These are phyloP conservation scores for Solanum hybrid DNA, from an alignment of 305 asterid genomes.

Conservation along the genomic window DNA sequence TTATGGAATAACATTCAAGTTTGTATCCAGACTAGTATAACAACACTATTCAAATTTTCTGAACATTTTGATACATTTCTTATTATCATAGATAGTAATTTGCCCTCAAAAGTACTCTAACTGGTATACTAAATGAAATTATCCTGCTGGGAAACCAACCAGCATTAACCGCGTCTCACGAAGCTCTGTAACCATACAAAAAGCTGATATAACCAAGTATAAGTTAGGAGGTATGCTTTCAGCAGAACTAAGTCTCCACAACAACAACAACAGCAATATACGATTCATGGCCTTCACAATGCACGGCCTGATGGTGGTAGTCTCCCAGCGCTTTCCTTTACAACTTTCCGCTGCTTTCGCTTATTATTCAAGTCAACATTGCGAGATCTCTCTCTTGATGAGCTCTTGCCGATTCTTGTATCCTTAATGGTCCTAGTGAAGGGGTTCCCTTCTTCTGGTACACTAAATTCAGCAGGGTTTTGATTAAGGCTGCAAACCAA, in stretches of 20 bases:
- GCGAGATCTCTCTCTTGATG: conserved; percentile 13
- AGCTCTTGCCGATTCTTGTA: conserved; percentile 27
- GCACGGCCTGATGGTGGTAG: neutral
- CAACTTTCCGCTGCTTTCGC: conserved; percentile 27
- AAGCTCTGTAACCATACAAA: neutral
- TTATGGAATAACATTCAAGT: neutral
- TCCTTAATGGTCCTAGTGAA: conserved; percentile 48
- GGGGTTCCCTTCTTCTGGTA: conserved; percentile 42
- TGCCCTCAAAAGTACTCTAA: neutral
- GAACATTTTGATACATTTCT: neutral
- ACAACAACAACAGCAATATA: neutral
- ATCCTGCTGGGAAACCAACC: neutral
- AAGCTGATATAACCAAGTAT: conserved; percentile 2
- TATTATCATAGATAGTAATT: neutral
- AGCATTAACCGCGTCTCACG: neutral
- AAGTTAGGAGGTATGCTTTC: neutral
- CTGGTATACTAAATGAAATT: neutral
- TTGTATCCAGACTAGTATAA: neutral
- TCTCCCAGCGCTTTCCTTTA: neutral
- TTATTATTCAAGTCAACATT: conserved; percentile 17
- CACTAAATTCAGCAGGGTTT: conserved; percentile 65
- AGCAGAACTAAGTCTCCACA: neutral
- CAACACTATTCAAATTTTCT: neutral
- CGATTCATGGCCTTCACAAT: neutral
- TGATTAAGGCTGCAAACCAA: conserved; percentile 46